Conservation (phyloP, 2,329 filamentous ascomycete species). For the Penicillium griseofulvum region DNA sequence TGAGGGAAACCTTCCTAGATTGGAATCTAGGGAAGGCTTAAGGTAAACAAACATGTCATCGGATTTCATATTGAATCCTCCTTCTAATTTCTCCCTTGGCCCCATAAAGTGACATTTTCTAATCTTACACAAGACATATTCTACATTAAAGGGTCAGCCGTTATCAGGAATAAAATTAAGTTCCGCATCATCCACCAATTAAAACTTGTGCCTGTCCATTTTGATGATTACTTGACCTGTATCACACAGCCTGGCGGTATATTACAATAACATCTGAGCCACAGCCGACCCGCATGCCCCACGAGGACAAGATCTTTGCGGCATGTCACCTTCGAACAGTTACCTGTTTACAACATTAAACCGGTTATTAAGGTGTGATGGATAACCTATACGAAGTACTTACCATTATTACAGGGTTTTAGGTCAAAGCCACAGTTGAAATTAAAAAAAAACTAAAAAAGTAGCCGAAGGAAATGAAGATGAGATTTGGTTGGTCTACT, state of each 20-base stretch:
- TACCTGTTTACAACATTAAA: too few relatives aligned
- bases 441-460: neutral
- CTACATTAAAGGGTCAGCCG: neutral
- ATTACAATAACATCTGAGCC: neutral
- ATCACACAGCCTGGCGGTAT: neutral
- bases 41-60: neutral
- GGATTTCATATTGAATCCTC: too few relatives aligned
- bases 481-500: neutral
- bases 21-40: neutral
- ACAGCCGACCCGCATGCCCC: constrained; percentile 2
- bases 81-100: too few relatives aligned
- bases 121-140: neutral
- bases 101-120: neutral
- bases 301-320: neutral
- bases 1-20: too few relatives aligned
- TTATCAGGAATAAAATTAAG: neutral
- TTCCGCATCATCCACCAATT: neutral
- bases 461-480: neutral
- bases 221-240: neutral
- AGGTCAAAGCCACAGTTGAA: neutral
- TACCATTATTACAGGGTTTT: neutral
- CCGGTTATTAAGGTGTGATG: neutral
- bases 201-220: neutral
- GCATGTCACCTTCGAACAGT: neutral
- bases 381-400: neutral